Evolutionary conservation across 495 filamentous ascomycete species (phyloP).

Genomic region (Monascus purpureus): DNA sequence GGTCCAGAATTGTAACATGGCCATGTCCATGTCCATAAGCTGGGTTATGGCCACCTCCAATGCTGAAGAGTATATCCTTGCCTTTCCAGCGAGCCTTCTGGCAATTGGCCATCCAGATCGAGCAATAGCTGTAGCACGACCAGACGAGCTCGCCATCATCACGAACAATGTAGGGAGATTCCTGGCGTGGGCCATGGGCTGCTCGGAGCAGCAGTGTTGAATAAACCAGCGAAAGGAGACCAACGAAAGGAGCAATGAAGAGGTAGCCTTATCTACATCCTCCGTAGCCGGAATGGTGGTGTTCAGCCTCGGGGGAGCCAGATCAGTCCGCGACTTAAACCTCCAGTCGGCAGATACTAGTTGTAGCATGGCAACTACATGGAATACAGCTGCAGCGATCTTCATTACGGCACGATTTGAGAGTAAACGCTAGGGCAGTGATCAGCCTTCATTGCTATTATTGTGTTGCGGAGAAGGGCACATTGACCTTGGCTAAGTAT

Average conservation of each 20-base stretch:
- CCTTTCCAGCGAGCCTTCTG: slow-evolving; percentile 34
- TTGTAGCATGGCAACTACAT: slow-evolving; percentile 11
- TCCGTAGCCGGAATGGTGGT: slow-evolving; percentile 38
- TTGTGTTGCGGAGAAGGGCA: slow-evolving; percentile 29
- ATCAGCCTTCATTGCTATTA: slow-evolving; percentile 27
- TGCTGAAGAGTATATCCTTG: slow-evolving; percentile 36
- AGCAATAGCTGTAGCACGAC: slow-evolving; percentile 41
- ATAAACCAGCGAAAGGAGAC: too few relatives aligned
- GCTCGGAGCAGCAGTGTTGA: slow-evolving; percentile 18
- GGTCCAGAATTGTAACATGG: slow-evolving; percentile 35
- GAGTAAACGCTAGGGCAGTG: slow-evolving; percentile 10
- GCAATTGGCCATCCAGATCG: slow-evolving; percentile 38
- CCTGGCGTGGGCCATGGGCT: slow-evolving; percentile 39
- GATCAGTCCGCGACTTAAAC: slow-evolving; percentile 39
- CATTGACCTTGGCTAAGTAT: slow-evolving; percentile 41
- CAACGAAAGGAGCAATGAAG: slow-evolving; percentile 40
- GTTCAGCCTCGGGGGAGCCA: slow-evolving; percentile 41
- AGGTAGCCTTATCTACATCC: slow-evolving; percentile 36
- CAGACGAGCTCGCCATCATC: slow-evolving; percentile 40
- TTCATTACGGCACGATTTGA: slow-evolving; percentile 24
- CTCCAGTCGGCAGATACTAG: slow-evolving; percentile 37
- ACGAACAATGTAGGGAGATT: slow-evolving; percentile 40
- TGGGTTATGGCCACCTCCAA: slow-evolving; percentile 40
- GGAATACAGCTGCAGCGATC: slow-evolving; percentile 12
- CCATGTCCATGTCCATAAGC: slow-evolving; percentile 40